These are phyloP conservation scores for Metschnikowia anglica DNA, from an alignment of 805 yeast species.

Conservation along the genomic window DNA sequence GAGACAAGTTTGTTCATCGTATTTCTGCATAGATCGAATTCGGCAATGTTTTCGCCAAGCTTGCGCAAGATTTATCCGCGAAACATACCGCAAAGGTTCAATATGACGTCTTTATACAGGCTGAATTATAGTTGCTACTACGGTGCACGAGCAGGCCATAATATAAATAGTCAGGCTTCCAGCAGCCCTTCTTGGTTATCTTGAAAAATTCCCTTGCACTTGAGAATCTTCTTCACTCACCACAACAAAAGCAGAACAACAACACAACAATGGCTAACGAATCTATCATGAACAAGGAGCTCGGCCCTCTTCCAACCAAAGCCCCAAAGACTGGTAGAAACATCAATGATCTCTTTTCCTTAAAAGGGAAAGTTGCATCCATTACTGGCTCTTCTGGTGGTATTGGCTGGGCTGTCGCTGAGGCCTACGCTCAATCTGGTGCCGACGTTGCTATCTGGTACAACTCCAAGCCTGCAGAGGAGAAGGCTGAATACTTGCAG, in stretches of 20 bases:
- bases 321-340: slow-evolving; percentile 51
- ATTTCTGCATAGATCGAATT: slow-evolving; percentile 1
- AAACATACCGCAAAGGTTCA: neutral
- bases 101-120: slow-evolving; percentile 13
- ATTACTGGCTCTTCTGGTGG: slow-evolving; percentile 87
- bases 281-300: slow-evolving; percentile 31
- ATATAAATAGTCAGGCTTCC: slow-evolving; percentile 9
- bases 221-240: neutral
- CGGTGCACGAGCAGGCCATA: slow-evolving; percentile 7
- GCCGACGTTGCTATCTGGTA: slow-evolving; percentile 74
- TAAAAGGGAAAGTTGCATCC: slow-evolving; percentile 79
- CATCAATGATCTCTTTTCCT: slow-evolving; percentile 68
- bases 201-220: neutral
- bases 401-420: slow-evolving; percentile 79
- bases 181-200: neutral
- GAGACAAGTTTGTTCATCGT: slow-evolving; percentile 4
- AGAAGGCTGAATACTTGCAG: slow-evolving; percentile 44
- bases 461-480: slow-evolving; percentile 61
- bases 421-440: slow-evolving; percentile 83
- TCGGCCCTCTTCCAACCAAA: slow-evolving; percentile 41
- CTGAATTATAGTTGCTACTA: slow-evolving; percentile 11
- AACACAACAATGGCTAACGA: slow-evolving; percentile 15
- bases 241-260: neutral
- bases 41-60: slow-evolving; percentile 4
- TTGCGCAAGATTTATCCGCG: slow-evolving; percentile 1